phyloP scores from a whole-genome alignment of 2,329 filamentous ascomycete species.

The Cercospora sp. region DNA sequence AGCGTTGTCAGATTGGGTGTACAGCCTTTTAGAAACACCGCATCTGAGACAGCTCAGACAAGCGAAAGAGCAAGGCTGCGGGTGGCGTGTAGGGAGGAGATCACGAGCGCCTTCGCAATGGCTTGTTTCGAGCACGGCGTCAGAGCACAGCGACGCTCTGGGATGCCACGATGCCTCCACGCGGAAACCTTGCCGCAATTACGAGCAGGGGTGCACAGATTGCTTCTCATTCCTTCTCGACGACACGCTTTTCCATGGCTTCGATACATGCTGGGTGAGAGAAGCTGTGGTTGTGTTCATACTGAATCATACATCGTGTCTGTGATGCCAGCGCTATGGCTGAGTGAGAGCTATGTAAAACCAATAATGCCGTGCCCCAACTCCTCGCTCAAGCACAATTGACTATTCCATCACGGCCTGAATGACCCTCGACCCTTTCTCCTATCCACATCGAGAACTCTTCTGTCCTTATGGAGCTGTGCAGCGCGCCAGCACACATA shows the following conservation, averaged over 20 bases:
- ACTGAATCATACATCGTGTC: neutral
- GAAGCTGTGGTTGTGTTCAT: neutral
- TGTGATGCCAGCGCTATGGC: neutral
- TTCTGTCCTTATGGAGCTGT: conserved; percentile 49
- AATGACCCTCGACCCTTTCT: conserved; percentile 8
- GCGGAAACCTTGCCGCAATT: conserved; percentile 1
- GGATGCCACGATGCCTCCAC: neutral
- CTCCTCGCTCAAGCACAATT: conserved; percentile 5
- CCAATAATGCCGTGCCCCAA: conserved; percentile 1
- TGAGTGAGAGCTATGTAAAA: neutral
- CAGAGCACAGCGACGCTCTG: neutral
- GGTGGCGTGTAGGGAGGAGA: neutral
- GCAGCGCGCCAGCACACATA: conserved; percentile 59
- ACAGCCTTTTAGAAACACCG: neutral
- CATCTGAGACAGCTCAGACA: neutral
- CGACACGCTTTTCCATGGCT: neutral
- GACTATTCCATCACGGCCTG: neutral
- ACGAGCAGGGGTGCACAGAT: neutral
- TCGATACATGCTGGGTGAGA: neutral
- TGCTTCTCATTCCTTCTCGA: neutral
- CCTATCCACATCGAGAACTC: conserved; percentile 46
- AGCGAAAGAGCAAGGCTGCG: neutral
- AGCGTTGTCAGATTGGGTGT: conserved; percentile 1
- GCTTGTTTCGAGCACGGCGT: conserved; percentile 1
- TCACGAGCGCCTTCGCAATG: conserved; percentile 3